Base-by-base conservation (phyloP, 176 grass and related monocot species). In the Oryza longistaminata region DNA sequence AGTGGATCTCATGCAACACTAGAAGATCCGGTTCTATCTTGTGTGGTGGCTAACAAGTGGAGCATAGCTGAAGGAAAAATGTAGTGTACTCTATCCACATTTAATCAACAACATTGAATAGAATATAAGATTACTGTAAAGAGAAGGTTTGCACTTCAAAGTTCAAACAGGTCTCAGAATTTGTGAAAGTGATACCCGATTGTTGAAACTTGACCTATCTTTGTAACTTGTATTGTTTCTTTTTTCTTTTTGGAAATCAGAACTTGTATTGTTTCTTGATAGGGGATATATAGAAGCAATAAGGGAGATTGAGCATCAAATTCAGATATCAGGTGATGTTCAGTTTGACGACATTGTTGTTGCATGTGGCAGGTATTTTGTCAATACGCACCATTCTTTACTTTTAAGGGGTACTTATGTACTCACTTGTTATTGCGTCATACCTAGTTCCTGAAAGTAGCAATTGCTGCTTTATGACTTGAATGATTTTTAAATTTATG, bases 211-310 rank as follows among this genome's bases (percentile, higher is more conserved):
- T 80, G 3, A 3, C 31, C 68, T 25, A 85, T 82, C 17, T 78
- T 40, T 15, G 15, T 68, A 33, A 64, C 15, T 21, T 13, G 50
- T 64, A 1, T 11, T 35, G 0, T 27, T 6, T 40, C 88, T 87
- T 15, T 74, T 35, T 35, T 35, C 34, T 35, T 35, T 35, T 35
- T 35, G 34, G 4, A 35, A 35, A 35, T 35, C 34, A 35, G 34
- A 33, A 64, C 15, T 27, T 19, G 50, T 64, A 0, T 11, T 35
- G 0, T 27, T 6, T 40, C 88, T 15, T 74, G 92, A 71, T 29
- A 98, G 96, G 96, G 96, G 96, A 68, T 98, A 98, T 55, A 92
- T 95, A 90, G 93, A 98, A 77, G 93, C 96, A 60, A 92, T 92
- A 83, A 93, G 83, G 67, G 96, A 98, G 75, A 85, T 98, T 16